A percentile compares a stretch with the other conserved stretches of the same genome.
Conservation (phyloP, 345 rosid species). For the Citrus unshiu region DNA sequence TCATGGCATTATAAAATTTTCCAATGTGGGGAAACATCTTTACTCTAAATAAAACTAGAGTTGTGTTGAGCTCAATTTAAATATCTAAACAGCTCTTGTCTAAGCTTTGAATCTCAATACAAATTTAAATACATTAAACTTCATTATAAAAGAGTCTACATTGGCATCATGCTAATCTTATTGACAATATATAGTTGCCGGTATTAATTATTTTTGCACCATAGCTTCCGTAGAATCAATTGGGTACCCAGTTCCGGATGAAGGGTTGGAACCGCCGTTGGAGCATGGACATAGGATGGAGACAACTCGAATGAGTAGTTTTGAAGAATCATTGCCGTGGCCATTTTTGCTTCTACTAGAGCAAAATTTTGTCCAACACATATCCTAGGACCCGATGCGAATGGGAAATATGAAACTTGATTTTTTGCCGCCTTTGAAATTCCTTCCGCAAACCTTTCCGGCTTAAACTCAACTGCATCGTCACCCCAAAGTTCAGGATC, state of each 20-base stretch:
- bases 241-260: neutral
- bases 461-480: slow-evolving; percentile 19
- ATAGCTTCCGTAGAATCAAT: neutral
- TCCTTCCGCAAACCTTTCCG: slow-evolving; percentile 27
- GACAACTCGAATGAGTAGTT: slow-evolving; percentile 35
- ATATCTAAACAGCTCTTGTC: neutral
- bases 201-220: neutral
- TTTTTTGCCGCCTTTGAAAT: slow-evolving; percentile 39
- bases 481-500: slow-evolving; percentile 26
- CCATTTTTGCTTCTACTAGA: slow-evolving; percentile 47
- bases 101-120: neutral
- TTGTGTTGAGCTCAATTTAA: neutral
- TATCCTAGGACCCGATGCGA: slow-evolving; percentile 44
- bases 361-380: slow-evolving; percentile 56
- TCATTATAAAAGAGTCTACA: neutral
- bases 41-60: no score
- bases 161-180: neutral
- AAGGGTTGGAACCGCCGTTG: neutral
- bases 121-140: neutral
- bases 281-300: neutral
- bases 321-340: slow-evolving; percentile 36
- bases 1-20: no score
- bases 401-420: slow-evolving; percentile 39
- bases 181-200: neutral
- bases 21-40: no score